Evolutionary conservation across 2,329 filamentous ascomycete genomes (phyloP).

Genomic region (Juglanconis juglandina): DNA sequence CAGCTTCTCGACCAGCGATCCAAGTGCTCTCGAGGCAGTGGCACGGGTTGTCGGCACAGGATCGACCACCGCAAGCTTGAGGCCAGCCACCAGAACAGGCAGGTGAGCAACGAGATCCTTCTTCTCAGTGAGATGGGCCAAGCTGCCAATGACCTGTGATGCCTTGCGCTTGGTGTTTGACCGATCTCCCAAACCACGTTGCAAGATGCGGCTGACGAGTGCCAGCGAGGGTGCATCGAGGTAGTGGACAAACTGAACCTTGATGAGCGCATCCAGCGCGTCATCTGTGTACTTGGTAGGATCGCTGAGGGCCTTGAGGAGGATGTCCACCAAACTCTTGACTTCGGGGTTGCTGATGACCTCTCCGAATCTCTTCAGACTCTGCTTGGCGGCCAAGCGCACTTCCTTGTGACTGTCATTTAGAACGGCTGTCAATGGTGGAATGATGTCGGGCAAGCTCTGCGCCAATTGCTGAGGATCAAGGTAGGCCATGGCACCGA

Average conservation of each 20-base stretch:
- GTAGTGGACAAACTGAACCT: constrained; percentile 97
- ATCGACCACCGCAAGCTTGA: constrained; percentile 86
- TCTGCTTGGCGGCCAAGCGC: constrained; percentile 84
- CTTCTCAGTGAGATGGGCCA: constrained; percentile 93
- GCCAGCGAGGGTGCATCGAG: constrained; percentile 95
- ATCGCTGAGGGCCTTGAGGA: constrained; percentile 94
- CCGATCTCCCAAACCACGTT: constrained; percentile 84
- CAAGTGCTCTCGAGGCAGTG: constrained; percentile 91
- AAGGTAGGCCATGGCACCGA: constrained; percentile 97
- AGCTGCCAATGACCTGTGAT: constrained; percentile 93
- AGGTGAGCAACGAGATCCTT: constrained; percentile 90
- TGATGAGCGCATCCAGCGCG: constrained; percentile 89
- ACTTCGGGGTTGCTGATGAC: constrained; percentile 98
- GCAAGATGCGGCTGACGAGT: constrained; percentile 89
- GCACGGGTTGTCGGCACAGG: constrained; percentile 94
- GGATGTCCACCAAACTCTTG: constrained; percentile 83
- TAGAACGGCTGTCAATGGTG: constrained; percentile 85
- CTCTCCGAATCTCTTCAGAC: constrained; percentile 95
- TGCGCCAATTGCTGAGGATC: constrained; percentile 91
- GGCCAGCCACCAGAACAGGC: constrained; percentile 84
- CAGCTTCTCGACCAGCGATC: constrained; percentile 95
- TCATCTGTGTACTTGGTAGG: constrained; percentile 96
- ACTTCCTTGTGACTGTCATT: constrained; percentile 99
- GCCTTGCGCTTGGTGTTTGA: constrained; percentile 96
- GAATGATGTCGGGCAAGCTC: constrained; percentile 94